A percentile compares a stretch with the other conserved stretches of the same genome.
Evolutionary conservation across 208 protist species (phyloP).

Genomic region (Histomonas meleagridis): DNA sequence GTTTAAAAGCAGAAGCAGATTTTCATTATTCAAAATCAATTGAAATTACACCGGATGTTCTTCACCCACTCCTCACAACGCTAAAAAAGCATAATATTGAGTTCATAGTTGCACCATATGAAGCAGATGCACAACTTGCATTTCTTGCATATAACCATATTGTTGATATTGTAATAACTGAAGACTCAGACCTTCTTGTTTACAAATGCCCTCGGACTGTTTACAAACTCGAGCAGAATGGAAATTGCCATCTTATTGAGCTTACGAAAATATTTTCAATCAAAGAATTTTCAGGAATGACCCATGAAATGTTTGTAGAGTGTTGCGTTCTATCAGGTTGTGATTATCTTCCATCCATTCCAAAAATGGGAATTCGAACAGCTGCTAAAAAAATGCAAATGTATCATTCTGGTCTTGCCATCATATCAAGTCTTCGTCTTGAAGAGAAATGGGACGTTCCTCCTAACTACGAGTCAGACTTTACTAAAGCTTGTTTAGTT

Average conservation of each 20-base stretch:
- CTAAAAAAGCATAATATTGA: constrained; percentile 36
- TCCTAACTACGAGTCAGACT: background rate
- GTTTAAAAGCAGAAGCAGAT: constrained; percentile 54
- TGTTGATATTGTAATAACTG: constrained; percentile 77
- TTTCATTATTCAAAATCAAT: constrained; percentile 59
- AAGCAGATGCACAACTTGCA: constrained; percentile 94
- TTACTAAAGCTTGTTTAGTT: background rate
- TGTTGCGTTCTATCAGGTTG: constrained; percentile 84
- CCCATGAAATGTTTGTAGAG: constrained; percentile 32
- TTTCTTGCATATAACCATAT: constrained; percentile 70
- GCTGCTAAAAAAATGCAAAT: constrained; percentile 46
- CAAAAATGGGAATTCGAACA: constrained; percentile 74
- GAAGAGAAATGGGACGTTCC: background rate
- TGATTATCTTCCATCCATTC: constrained; percentile 78
- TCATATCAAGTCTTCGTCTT: no score
- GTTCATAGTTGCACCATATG: constrained; percentile 83
- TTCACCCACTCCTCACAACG: constrained; percentile 55
- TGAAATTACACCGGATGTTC: constrained; percentile 66
- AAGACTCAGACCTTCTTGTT: constrained; percentile 92
- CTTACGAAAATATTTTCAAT: background rate
- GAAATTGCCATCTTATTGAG: constrained; percentile 28
- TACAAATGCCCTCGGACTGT: constrained; percentile 56
- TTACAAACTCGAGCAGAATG: constrained; percentile 35
- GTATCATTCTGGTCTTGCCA: no score
- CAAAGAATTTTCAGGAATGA: background rate